Base-by-base conservation (phyloP, 441 rosid species). In the Geranium incanum region DNA sequence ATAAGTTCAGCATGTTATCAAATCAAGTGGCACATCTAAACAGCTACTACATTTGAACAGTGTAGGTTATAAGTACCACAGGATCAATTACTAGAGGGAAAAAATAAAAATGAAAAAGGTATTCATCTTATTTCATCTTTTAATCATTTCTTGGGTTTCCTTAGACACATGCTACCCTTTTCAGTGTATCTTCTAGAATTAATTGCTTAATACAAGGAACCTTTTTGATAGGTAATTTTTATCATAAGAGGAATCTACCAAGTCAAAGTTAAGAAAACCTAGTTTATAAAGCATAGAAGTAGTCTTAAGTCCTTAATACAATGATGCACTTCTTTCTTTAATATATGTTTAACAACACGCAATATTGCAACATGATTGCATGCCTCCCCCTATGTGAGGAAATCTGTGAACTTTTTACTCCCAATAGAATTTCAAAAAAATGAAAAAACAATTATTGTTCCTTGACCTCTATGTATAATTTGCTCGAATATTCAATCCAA, bases 1-100 rank as follows among this genome's bases (percentile, higher is more conserved):
- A 65, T 8, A 37, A 1, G 23, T 67, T 64, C 45, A 75, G 57
- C 23, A 55, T 67, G 11, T 68, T 66, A 71, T 1, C 7, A 43
- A 59, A 37, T 36, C 66, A 62, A 62, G 28, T 15, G 19, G 19
- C 66, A 62, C 66, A 5, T 11, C 19, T 15, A 55, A 16, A 13
- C 62, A 55, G n/a, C 18, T 55, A 13, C 21, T 55, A 2, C 0
- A 55, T 8, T 55, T 9, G 21, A 55, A 55, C 13, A 45, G 13
- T 45, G 13, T 45, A 45, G 52, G 13, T 45, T 45, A 43, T 43
- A 11, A 11, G 48, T 11, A 43, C 48, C 48, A 43, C 12, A 11
- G 48, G 48, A 43, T 11, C 19, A 16, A 52, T 52, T 4, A n/a
- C 59, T 52, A 52, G 18, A 52, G n/a, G n/a, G 18, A 3, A n/a